Percentiles rank a stretch among this genome's conserved stretches.
These are phyloP conservation scores for Alnus rubra DNA, from an alignment of 306 rosid species.

Conservation along the genomic window DNA sequence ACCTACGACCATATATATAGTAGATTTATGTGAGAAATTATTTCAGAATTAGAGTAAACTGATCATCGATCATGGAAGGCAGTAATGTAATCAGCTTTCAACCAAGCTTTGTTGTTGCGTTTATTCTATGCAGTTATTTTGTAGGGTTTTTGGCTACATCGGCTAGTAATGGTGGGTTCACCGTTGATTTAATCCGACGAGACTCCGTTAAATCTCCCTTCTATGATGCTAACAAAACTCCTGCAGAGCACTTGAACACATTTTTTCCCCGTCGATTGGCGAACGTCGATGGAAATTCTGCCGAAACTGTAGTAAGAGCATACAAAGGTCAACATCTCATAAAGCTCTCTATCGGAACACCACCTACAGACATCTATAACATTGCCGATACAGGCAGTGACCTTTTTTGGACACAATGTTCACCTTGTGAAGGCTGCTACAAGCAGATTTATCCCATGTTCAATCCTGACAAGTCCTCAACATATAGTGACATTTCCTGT, in stretches of 20 bases:
- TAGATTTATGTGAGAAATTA: too few relatives aligned
- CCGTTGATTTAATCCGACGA: conserved; percentile 31
- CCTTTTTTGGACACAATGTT: conserved; percentile 61
- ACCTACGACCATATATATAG: too few relatives aligned
- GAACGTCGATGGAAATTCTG: neutral
- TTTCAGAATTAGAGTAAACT: too few relatives aligned
- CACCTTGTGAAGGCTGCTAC: conserved; percentile 47
- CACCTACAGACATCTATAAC: conserved; percentile 55
- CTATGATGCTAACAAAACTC: neutral
- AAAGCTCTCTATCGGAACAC: conserved; percentile 55
- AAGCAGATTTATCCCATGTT: conserved; percentile 46
- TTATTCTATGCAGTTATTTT: conserved; percentile 16
- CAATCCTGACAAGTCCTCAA: conserved; percentile 47
- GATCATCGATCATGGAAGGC: too few relatives aligned
- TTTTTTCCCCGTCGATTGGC: neutral
- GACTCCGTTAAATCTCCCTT: conserved; percentile 35
- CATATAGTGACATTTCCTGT: conserved; percentile 44
- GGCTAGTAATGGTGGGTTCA: conserved; percentile 36
- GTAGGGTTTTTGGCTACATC: conserved; percentile 23
- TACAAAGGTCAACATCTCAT: conserved; percentile 55
- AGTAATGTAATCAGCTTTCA: conserved; percentile 1
- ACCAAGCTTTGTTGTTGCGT: conserved; percentile 10
- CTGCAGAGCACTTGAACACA: neutral
- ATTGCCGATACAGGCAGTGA: conserved; percentile 65
- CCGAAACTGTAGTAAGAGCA: conserved; percentile 11